Evolutionary conservation across 352 stramenopile genomes (phyloP).

Genomic region (Blastocystis sp.): DNA sequence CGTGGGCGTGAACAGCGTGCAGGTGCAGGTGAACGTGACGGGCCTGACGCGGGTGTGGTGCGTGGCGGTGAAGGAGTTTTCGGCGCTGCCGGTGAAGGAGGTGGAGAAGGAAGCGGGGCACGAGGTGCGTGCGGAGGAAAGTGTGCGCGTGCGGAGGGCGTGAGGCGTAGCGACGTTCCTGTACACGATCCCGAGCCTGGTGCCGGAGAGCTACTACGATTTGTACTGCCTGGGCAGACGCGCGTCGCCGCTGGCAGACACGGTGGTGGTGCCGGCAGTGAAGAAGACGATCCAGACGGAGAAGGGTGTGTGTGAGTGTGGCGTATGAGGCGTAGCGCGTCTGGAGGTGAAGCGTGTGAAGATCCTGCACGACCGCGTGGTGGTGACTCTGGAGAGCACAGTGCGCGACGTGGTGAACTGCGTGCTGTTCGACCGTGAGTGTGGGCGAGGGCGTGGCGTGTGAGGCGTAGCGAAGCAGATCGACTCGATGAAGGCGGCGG

Average conservation of each 20-base stretch:
- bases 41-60: not conserved
- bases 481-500: constrained; percentile 6
- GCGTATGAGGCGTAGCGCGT: not conserved
- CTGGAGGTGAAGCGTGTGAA: not conserved
- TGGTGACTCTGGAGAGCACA: not conserved
- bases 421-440: constrained; percentile 40
- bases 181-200: not conserved
- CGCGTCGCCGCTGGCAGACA: not conserved
- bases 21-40: not conserved
- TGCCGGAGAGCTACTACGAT: not conserved
- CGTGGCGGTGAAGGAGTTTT: not conserved
- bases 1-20: not conserved
- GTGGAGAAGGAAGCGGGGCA: not conserved
- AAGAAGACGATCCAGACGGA: not conserved
- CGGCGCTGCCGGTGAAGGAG: not conserved
- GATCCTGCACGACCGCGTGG: not conserved
- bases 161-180: not conserved
- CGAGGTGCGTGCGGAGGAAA: not conserved
- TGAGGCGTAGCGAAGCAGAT: constrained; percentile 35
- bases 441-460: not conserved
- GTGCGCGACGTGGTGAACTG: constrained; percentile 4
- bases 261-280: not conserved
- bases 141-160: not conserved
- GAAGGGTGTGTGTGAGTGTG: not conserved
- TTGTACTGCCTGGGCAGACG: not conserved